Base-by-base conservation (phyloP, 139 green algal genomes). In the Chlorella sp. region DNA sequence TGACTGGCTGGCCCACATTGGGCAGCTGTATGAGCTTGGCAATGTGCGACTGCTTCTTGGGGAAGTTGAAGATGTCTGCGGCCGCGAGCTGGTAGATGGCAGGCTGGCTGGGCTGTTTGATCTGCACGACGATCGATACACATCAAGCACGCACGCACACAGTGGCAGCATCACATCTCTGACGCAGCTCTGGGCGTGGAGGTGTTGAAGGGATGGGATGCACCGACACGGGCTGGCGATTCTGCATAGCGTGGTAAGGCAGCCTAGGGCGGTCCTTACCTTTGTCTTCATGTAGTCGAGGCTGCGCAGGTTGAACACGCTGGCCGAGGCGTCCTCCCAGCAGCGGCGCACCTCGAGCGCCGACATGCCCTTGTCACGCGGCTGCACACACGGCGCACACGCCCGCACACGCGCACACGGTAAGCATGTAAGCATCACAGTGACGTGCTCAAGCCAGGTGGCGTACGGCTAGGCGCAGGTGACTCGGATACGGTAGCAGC, bases 1-100 rank as follows among this genome's bases (percentile, higher is more conserved):
- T 72, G 29, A 75, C 59, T 5, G 77, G 27, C 2, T 65, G 60
- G 6, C 27, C 68, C 5, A 71, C 29, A 60, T 89, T 83, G 22
- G 80, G 63, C 71, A 96, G 67, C 70, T 83, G 62, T n/a, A 94
- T 62, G 3, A 87, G 75, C 42, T 82, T 63, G 0, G 88, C 87
- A 22, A 97, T 86, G 69, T 97, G 90, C 34, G 78, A 74, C 3
- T 89, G 35, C 76, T 95, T 96, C 55, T 75, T 80, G 26, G 93
- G 82, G 26, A 88, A 88, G 22, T 34, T 74, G 65, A 93, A 91
- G 5, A 95, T 55, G 72, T 97, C 91, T 6, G 84, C 79, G 6
- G 75, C 81, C 17, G 92, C 61, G 65, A 96, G 74, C 59, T 76
- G 74, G 84, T 96, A 96, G 27, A 96, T 73, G 49, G 80, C 34